Percentiles rank a stretch among this genome's conserved stretches.
These are phyloP conservation scores for Pyrenophora seminiperda DNA, from an alignment of 2,329 filamentous ascomycete species.

Conservation along the genomic window DNA sequence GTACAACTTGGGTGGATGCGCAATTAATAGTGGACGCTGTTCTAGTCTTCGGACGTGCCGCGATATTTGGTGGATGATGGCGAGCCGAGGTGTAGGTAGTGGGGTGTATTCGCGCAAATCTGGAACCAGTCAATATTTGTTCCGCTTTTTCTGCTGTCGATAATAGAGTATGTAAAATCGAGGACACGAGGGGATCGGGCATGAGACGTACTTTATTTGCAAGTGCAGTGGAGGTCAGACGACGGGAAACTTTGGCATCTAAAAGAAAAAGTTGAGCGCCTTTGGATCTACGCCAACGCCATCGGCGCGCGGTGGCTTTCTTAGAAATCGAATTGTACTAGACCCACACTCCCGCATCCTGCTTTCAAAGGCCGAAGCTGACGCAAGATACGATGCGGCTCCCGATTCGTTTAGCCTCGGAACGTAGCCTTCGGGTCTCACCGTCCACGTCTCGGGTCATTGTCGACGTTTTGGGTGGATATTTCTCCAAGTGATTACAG, in stretches of 20 bases:
- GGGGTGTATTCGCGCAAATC: slow-evolving; percentile 21
- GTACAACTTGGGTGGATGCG: slow-evolving; percentile 15
- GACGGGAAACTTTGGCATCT: slow-evolving; percentile 14
- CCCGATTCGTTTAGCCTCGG: slow-evolving; percentile 22
- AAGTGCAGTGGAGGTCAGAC: slow-evolving; percentile 13
- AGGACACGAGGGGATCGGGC: no score
- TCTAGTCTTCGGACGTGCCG: slow-evolving; percentile 27
- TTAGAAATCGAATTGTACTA: slow-evolving; percentile 33
- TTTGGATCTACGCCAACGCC: slow-evolving; percentile 29
- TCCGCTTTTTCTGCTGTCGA: background rate
- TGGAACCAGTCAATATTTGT: slow-evolving; percentile 5
- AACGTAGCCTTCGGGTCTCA: background rate
- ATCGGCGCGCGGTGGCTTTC: slow-evolving; percentile 26
- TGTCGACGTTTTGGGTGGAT: slow-evolving; percentile 3
- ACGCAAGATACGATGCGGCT: slow-evolving; percentile 13
- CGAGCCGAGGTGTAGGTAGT: slow-evolving; percentile 18
- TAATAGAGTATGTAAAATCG: slow-evolving; percentile 15
- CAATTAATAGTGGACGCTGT: slow-evolving; percentile 22
- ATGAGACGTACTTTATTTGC: slow-evolving; percentile 13
- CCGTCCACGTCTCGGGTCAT: slow-evolving; percentile 2
- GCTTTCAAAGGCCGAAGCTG: slow-evolving; percentile 11
- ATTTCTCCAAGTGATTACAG: slow-evolving; percentile 23
- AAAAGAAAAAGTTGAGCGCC: slow-evolving; percentile 17
- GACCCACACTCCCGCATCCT: slow-evolving; percentile 17
- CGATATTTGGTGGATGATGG: slow-evolving; percentile 22